Evolutionary conservation across 768 basidiomycete species (phyloP).

Genomic region (Lactarius trivialis): DNA sequence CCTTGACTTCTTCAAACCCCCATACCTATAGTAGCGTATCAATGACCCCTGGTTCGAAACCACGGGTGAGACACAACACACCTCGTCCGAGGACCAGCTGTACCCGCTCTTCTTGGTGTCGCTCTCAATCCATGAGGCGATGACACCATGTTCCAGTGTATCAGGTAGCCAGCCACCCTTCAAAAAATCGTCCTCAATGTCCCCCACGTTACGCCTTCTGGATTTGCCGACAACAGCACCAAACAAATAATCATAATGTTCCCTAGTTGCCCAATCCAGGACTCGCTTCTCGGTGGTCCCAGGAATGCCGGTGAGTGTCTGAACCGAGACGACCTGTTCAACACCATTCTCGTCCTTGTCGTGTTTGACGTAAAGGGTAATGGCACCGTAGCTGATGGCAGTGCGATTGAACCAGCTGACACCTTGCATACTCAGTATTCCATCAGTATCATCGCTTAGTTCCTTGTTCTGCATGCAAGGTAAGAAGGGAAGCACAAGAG

Average conservation of each 20-base stretch:
- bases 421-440: constrained; percentile 62
- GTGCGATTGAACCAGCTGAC: constrained; percentile 65
- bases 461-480: constrained; percentile 49
- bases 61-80: constrained; percentile 26
- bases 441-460: constrained; percentile 53
- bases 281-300: constrained; percentile 50
- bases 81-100: constrained; percentile 61
- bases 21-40: constrained; percentile 4
- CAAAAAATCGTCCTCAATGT: constrained; percentile 33
- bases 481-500: not conserved
- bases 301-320: constrained; percentile 52
- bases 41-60: not conserved
- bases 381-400: constrained; percentile 45
- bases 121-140: constrained; percentile 41
- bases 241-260: constrained; percentile 51
- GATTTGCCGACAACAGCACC: constrained; percentile 45
- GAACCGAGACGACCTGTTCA: constrained; percentile 60
- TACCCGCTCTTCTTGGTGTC: constrained; percentile 53
- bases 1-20: constrained; percentile 20
- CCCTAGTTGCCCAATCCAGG: constrained; percentile 46
- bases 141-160: constrained; percentile 31
- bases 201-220: constrained; percentile 27
- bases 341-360: constrained; percentile 49
- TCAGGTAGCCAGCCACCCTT: constrained; percentile 38
- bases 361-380: constrained; percentile 57